Evolutionary conservation across 2,329 filamentous ascomycete genomes (phyloP).

Genomic region (Didymosphaeria variabile): DNA sequence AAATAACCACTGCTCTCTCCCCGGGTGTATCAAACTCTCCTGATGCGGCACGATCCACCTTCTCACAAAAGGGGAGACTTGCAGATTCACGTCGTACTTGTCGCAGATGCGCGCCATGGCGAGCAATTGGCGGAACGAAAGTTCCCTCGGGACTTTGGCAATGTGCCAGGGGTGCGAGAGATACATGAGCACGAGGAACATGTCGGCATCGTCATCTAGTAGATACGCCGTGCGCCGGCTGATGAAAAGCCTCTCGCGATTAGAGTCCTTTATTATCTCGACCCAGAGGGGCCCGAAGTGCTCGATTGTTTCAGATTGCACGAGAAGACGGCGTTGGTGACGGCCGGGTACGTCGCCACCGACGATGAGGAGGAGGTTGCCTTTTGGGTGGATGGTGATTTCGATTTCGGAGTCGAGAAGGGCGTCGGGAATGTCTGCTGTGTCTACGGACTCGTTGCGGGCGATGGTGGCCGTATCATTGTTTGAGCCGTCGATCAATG

Average conservation of each 20-base stretch:
- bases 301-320: slow-evolving; percentile 5
- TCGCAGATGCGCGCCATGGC: slow-evolving; percentile 36
- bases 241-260: background rate
- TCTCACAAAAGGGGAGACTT: slow-evolving; percentile 22
- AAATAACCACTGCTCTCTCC: slow-evolving; percentile 38
- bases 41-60: slow-evolving; percentile 26
- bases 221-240: background rate
- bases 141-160: slow-evolving; percentile 29
- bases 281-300: background rate
- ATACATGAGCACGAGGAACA: slow-evolving; percentile 43
- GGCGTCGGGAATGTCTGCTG: background rate
- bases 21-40: slow-evolving; percentile 12
- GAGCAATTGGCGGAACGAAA: slow-evolving; percentile 36
- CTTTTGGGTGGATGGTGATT: background rate
- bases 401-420: background rate
- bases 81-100: slow-evolving; percentile 35
- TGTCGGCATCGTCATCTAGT: slow-evolving; percentile 42
- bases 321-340: background rate
- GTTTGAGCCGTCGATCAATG: too few species aligned
- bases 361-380: slow-evolving; percentile 4
- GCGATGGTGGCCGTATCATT: too few species aligned
- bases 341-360: background rate
- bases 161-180: slow-evolving; percentile 41
- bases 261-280: background rate
- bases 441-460: background rate